These are phyloP conservation scores for Alternaria ventricosa DNA, from an alignment of 2,329 filamentous ascomycete species.

Conservation along the genomic window DNA sequence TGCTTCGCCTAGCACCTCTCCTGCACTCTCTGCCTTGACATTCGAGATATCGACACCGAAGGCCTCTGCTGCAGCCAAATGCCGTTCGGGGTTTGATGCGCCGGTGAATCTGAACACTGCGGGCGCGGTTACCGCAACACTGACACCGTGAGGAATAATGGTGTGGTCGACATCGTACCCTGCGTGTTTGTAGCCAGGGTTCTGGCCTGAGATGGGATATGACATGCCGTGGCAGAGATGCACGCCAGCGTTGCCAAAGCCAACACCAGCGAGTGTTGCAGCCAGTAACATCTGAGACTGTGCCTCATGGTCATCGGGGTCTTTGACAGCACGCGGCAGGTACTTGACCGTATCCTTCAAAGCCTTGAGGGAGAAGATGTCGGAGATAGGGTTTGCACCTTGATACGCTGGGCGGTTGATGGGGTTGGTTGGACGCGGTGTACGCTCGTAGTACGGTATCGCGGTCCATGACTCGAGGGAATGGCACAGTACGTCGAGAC, in stretches of 20 bases:
- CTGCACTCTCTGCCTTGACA: slow-evolving; percentile 87
- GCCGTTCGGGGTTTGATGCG: slow-evolving; percentile 88
- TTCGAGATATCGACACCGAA: slow-evolving; percentile 91
- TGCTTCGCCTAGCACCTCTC: slow-evolving; percentile 85
- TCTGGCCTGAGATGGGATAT: slow-evolving; percentile 95
- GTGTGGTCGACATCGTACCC: slow-evolving; percentile 80
- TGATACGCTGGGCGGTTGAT: slow-evolving; percentile 93
- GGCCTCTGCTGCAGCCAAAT: slow-evolving; percentile 84
- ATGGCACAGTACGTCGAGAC: slow-evolving; percentile 94
- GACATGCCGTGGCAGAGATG: slow-evolving; percentile 93
- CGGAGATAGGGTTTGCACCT: slow-evolving; percentile 95
- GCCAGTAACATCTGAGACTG: slow-evolving; percentile 96
- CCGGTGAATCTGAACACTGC: slow-evolving; percentile 94
- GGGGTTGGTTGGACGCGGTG: slow-evolving; percentile 84
- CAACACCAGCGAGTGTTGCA: slow-evolving; percentile 90
- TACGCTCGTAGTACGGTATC: slow-evolving; percentile 88
- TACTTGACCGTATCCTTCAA: slow-evolving; percentile 87
- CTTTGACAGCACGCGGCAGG: slow-evolving; percentile 82
- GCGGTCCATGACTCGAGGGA: slow-evolving; percentile 96
- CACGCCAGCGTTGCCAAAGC: slow-evolving; percentile 96
- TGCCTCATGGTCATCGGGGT: slow-evolving; percentile 90
- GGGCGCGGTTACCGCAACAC: slow-evolving; percentile 89
- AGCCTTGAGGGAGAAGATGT: slow-evolving; percentile 92
- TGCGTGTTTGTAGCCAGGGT: slow-evolving; percentile 84
- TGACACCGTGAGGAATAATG: slow-evolving; percentile 95